Evolutionary conservation across 2,329 filamentous ascomycete species (phyloP), one percentile per base, ranked within the genome.

Genomic region (Simplicillium sp.): DNA sequence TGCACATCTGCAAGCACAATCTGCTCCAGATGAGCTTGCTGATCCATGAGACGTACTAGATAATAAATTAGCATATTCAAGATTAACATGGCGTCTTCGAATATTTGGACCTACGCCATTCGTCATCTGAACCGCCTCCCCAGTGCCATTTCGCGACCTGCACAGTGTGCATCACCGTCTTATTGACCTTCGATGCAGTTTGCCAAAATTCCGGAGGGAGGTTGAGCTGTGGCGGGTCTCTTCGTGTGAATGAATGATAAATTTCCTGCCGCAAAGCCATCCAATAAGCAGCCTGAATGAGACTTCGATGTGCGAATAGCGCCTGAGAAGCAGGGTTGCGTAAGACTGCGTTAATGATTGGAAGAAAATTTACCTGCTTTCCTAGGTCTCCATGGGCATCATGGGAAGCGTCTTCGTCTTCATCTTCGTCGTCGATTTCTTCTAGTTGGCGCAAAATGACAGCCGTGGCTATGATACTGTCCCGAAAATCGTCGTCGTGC

Each of bases 241-340:
- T 51, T 28, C 59, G 55, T 3, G 61, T 65, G 31, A 65, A 61
- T 0, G 62, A 64, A 37, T 65, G 60, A 42, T 61, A 65, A 4
- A 65, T 62, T 34, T 65, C 62, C 39, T 65, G 62, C 20, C 62
- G 41, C 15, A 65, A 51, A 3, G 62, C 62, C 54, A 65, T 64
- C 62, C 62, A 65, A 40, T 65, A 65, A 7, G 61, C 55, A 1
- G 62, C 62, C 34, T 62, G 62, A 38, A 63, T 59, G 12, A 65
- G 50, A 17, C 59, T 57, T 28, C 60, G 48, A 17, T 53, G 54
- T 1, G 55, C 55, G 29, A 64, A 61, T n/a, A 62, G 53, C 14
- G 58, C 53, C 38, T 58, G 52, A 2, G 61, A 59, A 2, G 61
- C 58, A 3, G 58, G 56, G 34, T 61, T 63, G 25, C 62, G 47